Base-by-base conservation (phyloP, 345 rosid genomes). In the Eucalyptus decipiens region DNA sequence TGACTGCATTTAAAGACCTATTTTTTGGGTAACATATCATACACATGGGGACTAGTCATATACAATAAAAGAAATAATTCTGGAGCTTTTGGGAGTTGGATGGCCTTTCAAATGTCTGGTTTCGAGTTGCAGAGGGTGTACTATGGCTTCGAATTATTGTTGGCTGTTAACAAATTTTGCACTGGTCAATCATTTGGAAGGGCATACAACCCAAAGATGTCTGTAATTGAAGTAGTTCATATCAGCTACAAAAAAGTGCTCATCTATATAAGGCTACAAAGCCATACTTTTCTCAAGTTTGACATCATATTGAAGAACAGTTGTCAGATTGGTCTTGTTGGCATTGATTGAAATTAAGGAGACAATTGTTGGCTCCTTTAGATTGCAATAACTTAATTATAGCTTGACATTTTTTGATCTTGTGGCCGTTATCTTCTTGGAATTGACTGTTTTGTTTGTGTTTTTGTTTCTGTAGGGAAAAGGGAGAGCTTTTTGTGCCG, bases 401-500 rank as follows among this genome's bases (percentile, higher is more conserved):
- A 9, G 42, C 19, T 58, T 21, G 4, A 87, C 80, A 40, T 28
- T 87, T 28, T 32, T 40, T 28, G 14, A 26, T n/a, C 47, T 58
- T 50, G 76, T 43, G 43, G 52, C 28, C 16, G 6, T 69, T 69
- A 8, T 23, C 42, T 45, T 32, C 45, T 30, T 43, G 28, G 60
- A 56, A 56, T 56, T 54, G 60, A 96, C 90, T 92, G 89, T 48
- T 67, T 30, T 47, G 24, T 87, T 40, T 4, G 45, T 42, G 30
- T 14, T 67, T 87, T 13, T 52, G 40, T 69, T 32, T 51, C 60
- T 88, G 51, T 48, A 96, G 98, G 97, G 97, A 21, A 93, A 91
- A 65, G 98, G 99, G 88, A 51, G 54, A 51, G 54, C 54, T 51
- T 51, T 51, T 51, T 51, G 54, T 18, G 54, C 54, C 1, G 54